Percentiles rank a stretch among this genome's conserved stretches.
These are phyloP conservation scores for Phoma sp. DNA, from an alignment of 2,329 filamentous ascomycete genomes.

Conservation along the genomic window DNA sequence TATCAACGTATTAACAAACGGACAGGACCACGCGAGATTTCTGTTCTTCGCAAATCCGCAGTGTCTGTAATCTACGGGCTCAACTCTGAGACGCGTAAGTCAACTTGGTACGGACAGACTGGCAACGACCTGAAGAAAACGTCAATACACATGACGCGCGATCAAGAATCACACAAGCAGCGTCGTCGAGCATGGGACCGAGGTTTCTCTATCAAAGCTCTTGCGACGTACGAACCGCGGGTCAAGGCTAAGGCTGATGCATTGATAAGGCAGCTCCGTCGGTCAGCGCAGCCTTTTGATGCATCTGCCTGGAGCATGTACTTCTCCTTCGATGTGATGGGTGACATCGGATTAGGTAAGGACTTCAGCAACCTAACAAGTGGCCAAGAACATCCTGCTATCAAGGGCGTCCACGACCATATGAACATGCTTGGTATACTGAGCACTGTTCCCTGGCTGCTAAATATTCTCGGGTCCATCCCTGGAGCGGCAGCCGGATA, in stretches of 20 bases:
- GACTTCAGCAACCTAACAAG: conserved; percentile 32
- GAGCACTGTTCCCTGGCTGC: conserved; percentile 46
- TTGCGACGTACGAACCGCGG: conserved; percentile 31
- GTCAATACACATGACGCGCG: conserved; percentile 33
- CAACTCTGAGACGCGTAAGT: conserved; percentile 31
- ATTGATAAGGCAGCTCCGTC: conserved; percentile 23
- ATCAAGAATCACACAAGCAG: conserved; percentile 25
- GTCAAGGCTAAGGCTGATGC: conserved; percentile 33
- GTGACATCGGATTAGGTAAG: conserved; percentile 35
- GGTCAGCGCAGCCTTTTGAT: conserved; percentile 28
- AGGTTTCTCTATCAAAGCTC: conserved; percentile 37
- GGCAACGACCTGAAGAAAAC: conserved; percentile 27
- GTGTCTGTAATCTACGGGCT: conserved; percentile 31
- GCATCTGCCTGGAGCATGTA: conserved; percentile 33
- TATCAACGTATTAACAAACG: neutral
- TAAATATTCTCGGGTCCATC: conserved; percentile 39
- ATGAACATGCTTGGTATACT: conserved; percentile 45
- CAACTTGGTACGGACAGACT: conserved; percentile 35
- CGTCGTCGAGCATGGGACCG: conserved; percentile 36
- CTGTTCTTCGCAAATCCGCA: conserved; percentile 26
- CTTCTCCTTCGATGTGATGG: conserved; percentile 41
- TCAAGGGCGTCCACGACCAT: conserved; percentile 45
- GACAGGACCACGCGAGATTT: conserved; percentile 32
- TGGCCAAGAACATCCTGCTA: conserved; percentile 38
- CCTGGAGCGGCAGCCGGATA: conserved; percentile 39